A percentile compares a stretch with the other conserved stretches of the same genome.
phyloP scores from a whole-genome alignment of 768 basidiomycete genomes.

The Lentinula detonsa region DNA sequence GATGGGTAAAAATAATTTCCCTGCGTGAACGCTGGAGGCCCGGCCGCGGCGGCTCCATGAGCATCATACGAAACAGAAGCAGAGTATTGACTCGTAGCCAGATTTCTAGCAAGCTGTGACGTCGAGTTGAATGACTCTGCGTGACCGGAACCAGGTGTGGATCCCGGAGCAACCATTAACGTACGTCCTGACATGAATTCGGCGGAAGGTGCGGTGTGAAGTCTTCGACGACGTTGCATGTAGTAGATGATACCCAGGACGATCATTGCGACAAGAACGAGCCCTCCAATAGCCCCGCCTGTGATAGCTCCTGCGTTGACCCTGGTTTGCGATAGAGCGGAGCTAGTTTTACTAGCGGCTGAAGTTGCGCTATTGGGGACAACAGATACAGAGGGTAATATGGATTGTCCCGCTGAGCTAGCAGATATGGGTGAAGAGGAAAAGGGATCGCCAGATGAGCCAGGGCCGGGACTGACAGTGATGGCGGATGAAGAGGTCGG shows the following conservation, averaged over 20 bases:
- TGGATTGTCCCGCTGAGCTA: not conserved
- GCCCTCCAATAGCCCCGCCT: slow-evolving; percentile 48
- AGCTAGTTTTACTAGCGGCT: not conserved
- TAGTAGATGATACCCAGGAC: slow-evolving; percentile 25
- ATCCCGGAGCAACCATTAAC: not conserved
- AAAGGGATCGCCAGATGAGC: too few relatives aligned
- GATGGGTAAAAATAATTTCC: not conserved
- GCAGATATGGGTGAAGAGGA: not conserved
- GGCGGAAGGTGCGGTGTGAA: slow-evolving; percentile 48
- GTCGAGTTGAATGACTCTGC: not conserved
- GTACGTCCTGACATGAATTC: slow-evolving; percentile 38
- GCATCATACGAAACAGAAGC: not conserved
- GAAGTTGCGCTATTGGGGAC: not conserved
- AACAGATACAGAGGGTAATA: not conserved
- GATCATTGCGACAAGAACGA: slow-evolving; percentile 41
- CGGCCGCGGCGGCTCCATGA: not conserved
- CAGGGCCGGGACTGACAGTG: not conserved
- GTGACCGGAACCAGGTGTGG: not conserved
- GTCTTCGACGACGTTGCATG: slow-evolving; percentile 33
- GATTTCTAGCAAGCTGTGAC: not conserved
- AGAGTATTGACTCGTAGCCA: not conserved
- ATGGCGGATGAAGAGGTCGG: not conserved
- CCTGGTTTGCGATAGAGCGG: slow-evolving; percentile 4
- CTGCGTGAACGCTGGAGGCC: not conserved
- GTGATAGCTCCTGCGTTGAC: slow-evolving; percentile 15